Evolutionary conservation across 2,329 filamentous ascomycete species (phyloP), one percentile per base, ranked within the genome.

Genomic region (Neurospora sp.): DNA sequence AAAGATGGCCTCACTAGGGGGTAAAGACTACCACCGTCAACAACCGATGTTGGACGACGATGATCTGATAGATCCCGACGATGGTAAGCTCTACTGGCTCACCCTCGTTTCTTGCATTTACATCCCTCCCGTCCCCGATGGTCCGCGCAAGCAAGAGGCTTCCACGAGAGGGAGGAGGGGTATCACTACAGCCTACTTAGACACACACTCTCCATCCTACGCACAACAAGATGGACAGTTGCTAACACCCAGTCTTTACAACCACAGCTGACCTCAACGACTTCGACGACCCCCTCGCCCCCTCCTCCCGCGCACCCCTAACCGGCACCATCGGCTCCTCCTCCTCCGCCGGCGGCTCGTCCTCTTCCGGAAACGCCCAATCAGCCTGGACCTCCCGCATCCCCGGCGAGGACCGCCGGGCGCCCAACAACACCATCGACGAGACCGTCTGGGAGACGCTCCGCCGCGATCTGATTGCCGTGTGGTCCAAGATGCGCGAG

Each of bases 401-500:
- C 77, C 91, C 91, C 2, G 96, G 96, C 74, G 95, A 98, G 81
- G 96, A 99, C 83, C 91, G 96, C 69, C 88, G 91, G 73, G 94
- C 96, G 17, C 88, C 93, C 8, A 89, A 91, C 74, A 97, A 96
- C 82, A 99, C 96, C 66, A 96, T 99, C 80, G 96, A 99, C 80
- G 96, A 99, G 82, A 90, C 89, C 1, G 96, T 99, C 52, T 99
- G 96, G 96, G 92, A 95, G 62, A 99, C 96, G n/a, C 84, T 99
- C 71, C 92, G 92, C 68, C 91, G 96, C 74, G 96, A 99, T 80
- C 83, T 99, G 74, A 82, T 95, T 8, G 96, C 93, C 36, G 93
- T 98, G 41, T 98, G 96, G 95, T 92, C 92, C 82, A 99, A 99
- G 86, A 93, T 99, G 90, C 90, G 92, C 80, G 95, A 97, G 84